Evolutionary conservation across 2,329 filamentous ascomycete species (phyloP).

Genomic region (Trichoderma koningiopsis): DNA sequence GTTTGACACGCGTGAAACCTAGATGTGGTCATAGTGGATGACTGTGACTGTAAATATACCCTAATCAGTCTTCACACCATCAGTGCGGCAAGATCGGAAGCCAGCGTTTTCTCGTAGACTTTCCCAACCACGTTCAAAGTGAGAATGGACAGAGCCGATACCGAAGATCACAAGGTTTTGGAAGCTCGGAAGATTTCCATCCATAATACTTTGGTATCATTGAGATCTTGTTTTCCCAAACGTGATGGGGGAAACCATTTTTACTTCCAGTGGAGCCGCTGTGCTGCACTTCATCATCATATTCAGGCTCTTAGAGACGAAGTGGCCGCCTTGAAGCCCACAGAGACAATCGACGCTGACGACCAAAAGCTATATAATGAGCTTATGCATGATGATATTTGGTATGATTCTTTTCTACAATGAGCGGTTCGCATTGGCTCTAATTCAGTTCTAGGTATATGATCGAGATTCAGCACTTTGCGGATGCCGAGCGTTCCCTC

Average conservation of each 20-base stretch:
- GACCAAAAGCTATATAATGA: neutral
- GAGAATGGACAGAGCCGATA: too few relatives aligned
- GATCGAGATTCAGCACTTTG: neutral
- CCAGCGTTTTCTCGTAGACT: too few relatives aligned
- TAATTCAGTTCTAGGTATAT: neutral
- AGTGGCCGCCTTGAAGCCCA: neutral
- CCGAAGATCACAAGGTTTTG: too few relatives aligned
- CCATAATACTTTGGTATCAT: neutral
- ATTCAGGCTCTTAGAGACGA: neutral
- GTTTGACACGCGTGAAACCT: too few relatives aligned
- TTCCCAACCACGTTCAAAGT: too few relatives aligned
- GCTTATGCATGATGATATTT: neutral
- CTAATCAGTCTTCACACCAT: too few relatives aligned
- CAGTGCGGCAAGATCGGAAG: too few relatives aligned
- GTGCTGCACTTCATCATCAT: neutral
- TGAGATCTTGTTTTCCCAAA: neutral
- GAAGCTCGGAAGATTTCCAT: neutral
- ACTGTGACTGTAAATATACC: too few relatives aligned
- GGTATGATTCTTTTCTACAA: neutral
- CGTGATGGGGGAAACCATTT: neutral
- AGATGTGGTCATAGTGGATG: too few relatives aligned
- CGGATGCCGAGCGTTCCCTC: neutral
- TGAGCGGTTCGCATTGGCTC: neutral
- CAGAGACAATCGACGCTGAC: neutral
- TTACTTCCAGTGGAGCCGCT: neutral